Base-by-base conservation (phyloP, 1,139 yeast species). In the Pichia sp. region DNA sequence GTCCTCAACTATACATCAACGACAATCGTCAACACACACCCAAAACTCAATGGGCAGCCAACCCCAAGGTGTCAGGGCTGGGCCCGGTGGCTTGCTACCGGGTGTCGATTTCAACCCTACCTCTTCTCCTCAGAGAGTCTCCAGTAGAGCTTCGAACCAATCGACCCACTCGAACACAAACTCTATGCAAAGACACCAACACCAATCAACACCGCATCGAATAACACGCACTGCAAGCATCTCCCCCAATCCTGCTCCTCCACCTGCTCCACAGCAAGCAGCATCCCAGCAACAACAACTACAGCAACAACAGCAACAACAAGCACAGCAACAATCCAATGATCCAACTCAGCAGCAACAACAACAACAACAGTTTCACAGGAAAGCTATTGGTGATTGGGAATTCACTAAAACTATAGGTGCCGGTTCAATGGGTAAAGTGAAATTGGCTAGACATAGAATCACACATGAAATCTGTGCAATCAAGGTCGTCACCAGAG, bases 361-460 rank as follows among this genome's bases (percentile, higher is more conserved):
- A 33, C 61, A 53, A 50, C 71, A 69, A 20, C 80, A 75, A 58
- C 91, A 85, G 63, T 87, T 87, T 65, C 92, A 91, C 68, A 81
- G 98, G 61, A 85, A 87, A 60, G 80, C 96, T 6, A 86, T 93
- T 55, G 99, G 99, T 17, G 97, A 95, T 63, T 93, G 99, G 99
- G 95, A 89, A 65, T 92, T 93, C 64, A 80, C 90, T 58, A 91
- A 91, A 69, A 91, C 97, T 0, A 89, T 93, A 50, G 99, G 99
- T 51, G 97, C 98, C 4, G 99, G 99, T 3, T 89, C 97, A 1
- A 93, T 95, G 99, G 99, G 99, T 56, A 95, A 93, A 70, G 99
- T 93, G 52, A 95, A 95, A 71, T 76, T 93, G 49, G 98, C 98
- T 2, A 86, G 83, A 64, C 96, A 92, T 72, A 81, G 87, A 61